phyloP scores from a whole-genome alignment of 2,329 filamentous ascomycete genomes.

The Nannizzia gypsea region DNA sequence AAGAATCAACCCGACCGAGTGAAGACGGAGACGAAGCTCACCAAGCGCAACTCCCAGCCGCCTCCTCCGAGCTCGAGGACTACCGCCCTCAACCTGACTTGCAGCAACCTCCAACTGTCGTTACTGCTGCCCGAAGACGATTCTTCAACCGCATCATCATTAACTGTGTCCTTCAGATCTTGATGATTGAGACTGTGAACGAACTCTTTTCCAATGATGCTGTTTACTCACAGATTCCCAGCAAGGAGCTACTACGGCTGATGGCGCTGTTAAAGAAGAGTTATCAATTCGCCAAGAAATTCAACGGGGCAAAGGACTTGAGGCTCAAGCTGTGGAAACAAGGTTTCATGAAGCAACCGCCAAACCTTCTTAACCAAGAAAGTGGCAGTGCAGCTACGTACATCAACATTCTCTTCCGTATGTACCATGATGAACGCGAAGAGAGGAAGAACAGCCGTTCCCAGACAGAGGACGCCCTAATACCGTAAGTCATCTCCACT shows the following conservation, averaged over 20 bases:
- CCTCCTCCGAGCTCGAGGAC: slow-evolving; percentile 57
- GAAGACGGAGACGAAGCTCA: slow-evolving; percentile 16
- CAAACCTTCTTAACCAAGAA: slow-evolving; percentile 95
- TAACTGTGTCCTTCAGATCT: slow-evolving; percentile 87
- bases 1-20: slow-evolving; percentile 14
- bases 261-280: slow-evolving; percentile 94
- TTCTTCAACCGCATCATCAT: slow-evolving; percentile 99
- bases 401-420: slow-evolving; percentile 86
- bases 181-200: slow-evolving; percentile 99
- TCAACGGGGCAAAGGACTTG: slow-evolving; percentile 95
- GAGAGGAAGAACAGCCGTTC: slow-evolving; percentile 67
- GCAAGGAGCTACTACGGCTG: slow-evolving; percentile 71
- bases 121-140: slow-evolving; percentile 80
- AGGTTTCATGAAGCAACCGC: slow-evolving; percentile 99
- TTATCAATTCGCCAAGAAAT: slow-evolving; percentile 90
- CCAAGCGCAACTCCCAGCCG: slow-evolving; percentile 17
- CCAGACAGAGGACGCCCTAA: slow-evolving; percentile 81
- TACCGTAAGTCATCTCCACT: slow-evolving; percentile 49
- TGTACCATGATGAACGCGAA: slow-evolving; percentile 84
- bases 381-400: slow-evolving; percentile 87
- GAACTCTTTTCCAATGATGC: slow-evolving; percentile 96
- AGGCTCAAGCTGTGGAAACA: slow-evolving; percentile 90
- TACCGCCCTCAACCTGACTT: slow-evolving; percentile 66
- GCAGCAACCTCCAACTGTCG: slow-evolving; percentile 79
- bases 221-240: slow-evolving; percentile 88